phyloP scores from a whole-genome alignment of 176 grass and related monocot species.

The Areca catechu region DNA sequence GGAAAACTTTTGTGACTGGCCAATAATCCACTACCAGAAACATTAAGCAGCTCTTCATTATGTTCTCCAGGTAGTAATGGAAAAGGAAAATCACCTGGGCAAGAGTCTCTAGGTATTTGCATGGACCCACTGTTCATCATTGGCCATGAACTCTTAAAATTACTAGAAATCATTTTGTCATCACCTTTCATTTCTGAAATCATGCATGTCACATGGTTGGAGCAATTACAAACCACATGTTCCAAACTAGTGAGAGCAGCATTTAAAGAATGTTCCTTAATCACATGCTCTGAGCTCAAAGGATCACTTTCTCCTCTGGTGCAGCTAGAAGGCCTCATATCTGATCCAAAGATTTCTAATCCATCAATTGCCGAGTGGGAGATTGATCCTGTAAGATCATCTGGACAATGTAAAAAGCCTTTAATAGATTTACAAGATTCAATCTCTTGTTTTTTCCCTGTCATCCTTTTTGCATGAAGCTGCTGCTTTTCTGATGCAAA shows the following conservation, averaged over 20 bases:
- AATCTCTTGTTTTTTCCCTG: slow-evolving; percentile 9
- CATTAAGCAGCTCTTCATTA: slow-evolving; percentile 9
- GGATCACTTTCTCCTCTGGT: slow-evolving; percentile 24
- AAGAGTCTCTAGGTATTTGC: slow-evolving; percentile 4
- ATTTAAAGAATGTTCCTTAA: slow-evolving; percentile 18
- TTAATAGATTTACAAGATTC: slow-evolving; percentile 14
- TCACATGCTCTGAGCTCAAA: slow-evolving; percentile 23
- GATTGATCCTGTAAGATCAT: slow-evolving; percentile 18
- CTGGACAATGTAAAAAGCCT: slow-evolving; percentile 4
- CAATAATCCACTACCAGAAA: slow-evolving; percentile 6
- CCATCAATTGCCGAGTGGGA: slow-evolving; percentile 21
- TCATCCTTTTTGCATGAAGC: slow-evolving; percentile 14
- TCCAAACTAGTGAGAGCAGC: slow-evolving; percentile 23
- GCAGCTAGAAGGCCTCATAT: slow-evolving; percentile 23
- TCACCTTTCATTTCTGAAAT: slow-evolving; percentile 17
- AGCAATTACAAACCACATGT: slow-evolving; percentile 8
- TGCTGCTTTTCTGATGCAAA: slow-evolving; percentile 23
- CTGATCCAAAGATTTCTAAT: slow-evolving; percentile 24
- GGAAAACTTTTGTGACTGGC: neutral
- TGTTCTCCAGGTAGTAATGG: slow-evolving; percentile 15
- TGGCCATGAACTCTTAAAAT: slow-evolving; percentile 13
- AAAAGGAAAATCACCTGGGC: neutral
- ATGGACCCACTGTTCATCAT: slow-evolving; percentile 8
- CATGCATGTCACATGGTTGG: neutral
- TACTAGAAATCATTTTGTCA: slow-evolving; percentile 7